Conservation (phyloP, 1,284 basidiomycete genomes). For the Xanthoconium separans region DNA sequence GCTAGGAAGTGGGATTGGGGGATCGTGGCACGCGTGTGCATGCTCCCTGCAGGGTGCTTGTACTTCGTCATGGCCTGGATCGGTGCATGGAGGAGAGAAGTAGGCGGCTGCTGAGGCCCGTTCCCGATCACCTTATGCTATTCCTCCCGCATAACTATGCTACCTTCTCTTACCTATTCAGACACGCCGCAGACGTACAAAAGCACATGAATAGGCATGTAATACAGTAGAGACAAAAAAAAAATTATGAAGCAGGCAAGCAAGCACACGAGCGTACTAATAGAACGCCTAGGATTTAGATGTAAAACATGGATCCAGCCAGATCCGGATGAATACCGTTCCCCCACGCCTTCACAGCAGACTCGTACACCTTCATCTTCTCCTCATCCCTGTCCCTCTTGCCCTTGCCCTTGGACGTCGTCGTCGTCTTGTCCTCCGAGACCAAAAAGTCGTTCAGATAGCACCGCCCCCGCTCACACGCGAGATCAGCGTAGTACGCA, state of each 20-base stretch:
- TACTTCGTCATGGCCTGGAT: slow-evolving; percentile 83
- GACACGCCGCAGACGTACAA: background rate
- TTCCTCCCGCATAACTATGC: background rate
- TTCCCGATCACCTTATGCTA: background rate
- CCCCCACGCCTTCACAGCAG: slow-evolving; percentile 59
- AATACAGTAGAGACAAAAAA: too few relatives aligned
- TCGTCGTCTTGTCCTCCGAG: slow-evolving; percentile 45
- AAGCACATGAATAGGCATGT: too few relatives aligned
- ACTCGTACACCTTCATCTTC: slow-evolving; percentile 41
- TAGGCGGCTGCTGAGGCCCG: slow-evolving; percentile 35
- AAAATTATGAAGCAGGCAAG: background rate
- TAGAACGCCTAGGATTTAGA: slow-evolving; percentile 39
- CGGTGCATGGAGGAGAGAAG: slow-evolving; percentile 44
- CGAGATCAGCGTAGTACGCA: slow-evolving; percentile 76
- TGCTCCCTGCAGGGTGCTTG: slow-evolving; percentile 64
- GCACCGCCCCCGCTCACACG: slow-evolving; percentile 69
- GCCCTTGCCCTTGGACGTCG: slow-evolving; percentile 22
- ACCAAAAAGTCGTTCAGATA: slow-evolving; percentile 68
- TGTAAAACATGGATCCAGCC: slow-evolving; percentile 70
- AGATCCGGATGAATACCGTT: slow-evolving; percentile 59
- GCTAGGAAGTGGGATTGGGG: slow-evolving; percentile 70
- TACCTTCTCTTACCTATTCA: background rate
- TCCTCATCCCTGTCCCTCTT: slow-evolving; percentile 41
- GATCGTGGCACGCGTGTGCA: slow-evolving; percentile 63
- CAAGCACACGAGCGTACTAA: background rate